A percentile compares a stretch with the other conserved stretches of the same genome.
Conservation (phyloP, 495 filamentous ascomycete species). For the Oleoguttula mirabilis region DNA sequence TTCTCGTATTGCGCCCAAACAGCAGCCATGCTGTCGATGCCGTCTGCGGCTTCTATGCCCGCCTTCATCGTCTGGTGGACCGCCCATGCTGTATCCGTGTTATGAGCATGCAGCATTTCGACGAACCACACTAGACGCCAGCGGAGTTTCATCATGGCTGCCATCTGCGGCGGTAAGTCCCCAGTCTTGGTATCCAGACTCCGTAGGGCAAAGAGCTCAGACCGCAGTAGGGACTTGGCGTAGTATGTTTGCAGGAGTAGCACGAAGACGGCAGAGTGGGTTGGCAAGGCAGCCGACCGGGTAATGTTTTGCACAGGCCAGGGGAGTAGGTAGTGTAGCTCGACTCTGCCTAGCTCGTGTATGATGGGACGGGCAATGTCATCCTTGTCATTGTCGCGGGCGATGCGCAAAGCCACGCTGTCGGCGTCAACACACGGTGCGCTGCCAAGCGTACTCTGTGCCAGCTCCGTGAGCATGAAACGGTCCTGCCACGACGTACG, state of each 20-base stretch:
- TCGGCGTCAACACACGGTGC: conserved; percentile 42
- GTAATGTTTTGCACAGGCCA: conserved; percentile 86
- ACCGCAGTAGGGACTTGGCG: conserved; percentile 53
- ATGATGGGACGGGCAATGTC: conserved; percentile 2
- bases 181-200: conserved; percentile 23
- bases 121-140: conserved; percentile 71
- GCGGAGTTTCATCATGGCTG: conserved; percentile 47
- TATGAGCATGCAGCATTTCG: conserved; percentile 59
- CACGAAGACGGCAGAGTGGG: conserved; percentile 58
- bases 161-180: conserved; percentile 9
- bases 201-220: conserved; percentile 31
- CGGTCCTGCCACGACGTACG: conserved; percentile 65
- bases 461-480: conserved; percentile 68
- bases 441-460: conserved; percentile 52
- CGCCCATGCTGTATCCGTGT: conserved; percentile 57
- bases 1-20: conserved; percentile 54
- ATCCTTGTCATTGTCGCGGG: background rate
- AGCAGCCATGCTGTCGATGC: conserved; percentile 70
- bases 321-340: conserved; percentile 36
- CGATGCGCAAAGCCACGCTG: conserved; percentile 33
- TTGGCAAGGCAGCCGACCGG: conserved; percentile 42
- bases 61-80: conserved; percentile 40
- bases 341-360: conserved; percentile 6
- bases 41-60: conserved; percentile 46
- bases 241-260: conserved; percentile 68